Base-by-base conservation (phyloP, 2,329 filamentous ascomycete genomes). In the Plectosphaerella sp. region DNA sequence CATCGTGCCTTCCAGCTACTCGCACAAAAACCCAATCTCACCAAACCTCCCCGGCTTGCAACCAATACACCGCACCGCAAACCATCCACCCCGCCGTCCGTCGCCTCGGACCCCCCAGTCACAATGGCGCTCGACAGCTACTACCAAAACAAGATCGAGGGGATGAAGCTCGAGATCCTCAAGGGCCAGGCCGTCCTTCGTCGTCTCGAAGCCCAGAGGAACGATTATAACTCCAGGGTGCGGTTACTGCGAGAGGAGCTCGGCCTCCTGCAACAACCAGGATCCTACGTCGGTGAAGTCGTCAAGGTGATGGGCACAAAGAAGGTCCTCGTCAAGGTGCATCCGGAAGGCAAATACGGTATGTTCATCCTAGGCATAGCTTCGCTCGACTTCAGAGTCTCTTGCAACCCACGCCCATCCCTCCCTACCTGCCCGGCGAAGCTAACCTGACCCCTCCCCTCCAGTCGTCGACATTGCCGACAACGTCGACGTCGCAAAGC, bases 221-320 rank as follows among this genome's bases (percentile, higher is more conserved):
- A 99, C 68, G 94, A 99, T 75, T 97, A 97, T 82, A 99, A 99
- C 79, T 97, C 94, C 55, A 86, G 94, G 68, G 94, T 99, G 64
- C 89, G 94, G 57, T 79, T 99, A 72, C 76, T 99, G 65, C 83
- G 94, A 63, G 94, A 99, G 76, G 94, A 99, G 78, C 83, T 99
- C 20, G 94, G 94, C 50, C 78, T 99, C 64, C 78, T 99, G 59
- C 94, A 99, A 74, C 94, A 99, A 72, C 94, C 94, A 4, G 94
- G 94, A 41, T 97, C 93, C 18, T 99, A 99, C 67, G 94, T 99
- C 35, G 94, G 94, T 54, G 94, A 99, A 75, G 94, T 99, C n/a
- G 94, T 99, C 68, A 99, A 97, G 81, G 94, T 97, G 53, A 99
- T 99, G 94, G 87, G 93, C 67, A 99, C 94, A 52, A 99, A 99